Percentiles rank a stretch among this genome's conserved stretches.
Evolutionary conservation across 2,329 filamentous ascomycete genomes (phyloP).

Genomic region (Aspergillus fumigatus): DNA sequence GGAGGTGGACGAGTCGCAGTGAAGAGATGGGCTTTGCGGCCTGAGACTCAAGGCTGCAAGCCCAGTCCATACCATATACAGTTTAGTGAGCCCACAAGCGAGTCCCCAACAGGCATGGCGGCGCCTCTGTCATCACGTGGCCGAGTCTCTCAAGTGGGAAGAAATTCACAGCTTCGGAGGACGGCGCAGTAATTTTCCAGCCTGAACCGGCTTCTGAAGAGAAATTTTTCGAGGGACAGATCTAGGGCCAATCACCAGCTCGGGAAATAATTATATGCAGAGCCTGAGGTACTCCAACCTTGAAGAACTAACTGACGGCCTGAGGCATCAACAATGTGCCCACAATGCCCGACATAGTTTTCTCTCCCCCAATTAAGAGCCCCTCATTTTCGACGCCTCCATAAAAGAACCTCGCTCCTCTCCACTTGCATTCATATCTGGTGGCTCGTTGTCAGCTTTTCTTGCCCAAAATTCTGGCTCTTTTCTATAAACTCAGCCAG

Average conservation of each 20-base stretch:
- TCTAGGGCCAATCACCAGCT: conserved; percentile 14
- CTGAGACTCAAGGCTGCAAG: conserved; percentile 26
- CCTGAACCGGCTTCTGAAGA: conserved; percentile 8
- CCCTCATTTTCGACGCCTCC: conserved; percentile 17
- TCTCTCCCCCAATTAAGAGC: conserved; percentile 14
- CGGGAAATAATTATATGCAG: conserved; percentile 15
- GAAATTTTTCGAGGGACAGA: conserved; percentile 3
- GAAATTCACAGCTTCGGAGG: background rate
- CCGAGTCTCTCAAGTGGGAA: background rate
- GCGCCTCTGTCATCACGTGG: background rate
- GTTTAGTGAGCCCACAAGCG: conserved; percentile 21
- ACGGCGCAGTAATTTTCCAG: background rate
- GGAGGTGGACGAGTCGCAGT: conserved; percentile 25
- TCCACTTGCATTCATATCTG: conserved; percentile 3
- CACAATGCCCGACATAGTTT: conserved; percentile 24
- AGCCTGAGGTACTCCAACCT: background rate
- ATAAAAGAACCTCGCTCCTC: conserved; percentile 12
- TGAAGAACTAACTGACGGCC: conserved; percentile 4
- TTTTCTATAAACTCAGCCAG: conserved; percentile 7
- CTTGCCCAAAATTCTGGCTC: conserved; percentile 15
- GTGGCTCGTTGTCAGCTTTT: conserved; percentile 3
- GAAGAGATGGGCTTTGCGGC: conserved; percentile 22
- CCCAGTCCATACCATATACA: conserved; percentile 4
- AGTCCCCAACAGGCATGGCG: conserved; percentile 18
- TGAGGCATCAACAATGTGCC: conserved; percentile 16